Evolutionary conservation across 1,284 basidiomycete species (phyloP), one percentile per base, ranked within the genome.

Genomic region (Trichosporon sp.): DNA sequence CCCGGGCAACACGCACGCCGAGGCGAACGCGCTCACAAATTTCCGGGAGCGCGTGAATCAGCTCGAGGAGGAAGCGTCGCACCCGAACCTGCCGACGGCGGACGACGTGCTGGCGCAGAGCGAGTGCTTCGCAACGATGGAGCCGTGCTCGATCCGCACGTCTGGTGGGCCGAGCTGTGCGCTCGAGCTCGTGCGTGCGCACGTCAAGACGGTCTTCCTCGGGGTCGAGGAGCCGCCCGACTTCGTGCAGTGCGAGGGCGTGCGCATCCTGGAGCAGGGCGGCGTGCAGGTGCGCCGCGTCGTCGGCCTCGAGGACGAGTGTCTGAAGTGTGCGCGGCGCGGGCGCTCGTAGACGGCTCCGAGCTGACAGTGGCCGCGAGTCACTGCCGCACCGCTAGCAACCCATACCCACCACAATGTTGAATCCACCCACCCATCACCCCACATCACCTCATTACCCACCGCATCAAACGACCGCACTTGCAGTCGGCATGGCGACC

Each of bases 1-100:
- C 0, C 87, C 89, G 1, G 96, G 95, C 65, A 99, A 98, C 81
- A 98, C 96, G 1, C 97, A 99, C 81, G 96, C 96, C 13, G 96
- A 99, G 84, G 93, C 95, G 25, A 97, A 96, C 79, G 95, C 96
- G 0, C 85, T 99, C 62, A 83, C 87, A 51, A 98, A 98, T 79
- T 88, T 91, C 13, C 81, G 83, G 38, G 71, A 70, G 56, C 66
- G 66, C 34, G 65, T 72, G 63, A 23, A 27, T 3, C 60, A 69
- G 58, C 63, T 70, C 42, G 66, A 67, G 21, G 62, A 56, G 32
- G 21, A 32, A 2, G 34, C 53, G 53, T 21, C 23, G 47, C 25
- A 62, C 21, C 29, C 66, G 1, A 18, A 25, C 44, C 56, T 73
- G 1, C 72, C 72, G 6, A 62, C 68, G 1, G 25, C 72, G 6